A percentile compares a stretch with the other conserved stretches of the same genome.
These are phyloP conservation scores for Keqinozyma sinolaborantium DNA, from an alignment of 1,139 yeast genomes.

Conservation along the genomic window DNA sequence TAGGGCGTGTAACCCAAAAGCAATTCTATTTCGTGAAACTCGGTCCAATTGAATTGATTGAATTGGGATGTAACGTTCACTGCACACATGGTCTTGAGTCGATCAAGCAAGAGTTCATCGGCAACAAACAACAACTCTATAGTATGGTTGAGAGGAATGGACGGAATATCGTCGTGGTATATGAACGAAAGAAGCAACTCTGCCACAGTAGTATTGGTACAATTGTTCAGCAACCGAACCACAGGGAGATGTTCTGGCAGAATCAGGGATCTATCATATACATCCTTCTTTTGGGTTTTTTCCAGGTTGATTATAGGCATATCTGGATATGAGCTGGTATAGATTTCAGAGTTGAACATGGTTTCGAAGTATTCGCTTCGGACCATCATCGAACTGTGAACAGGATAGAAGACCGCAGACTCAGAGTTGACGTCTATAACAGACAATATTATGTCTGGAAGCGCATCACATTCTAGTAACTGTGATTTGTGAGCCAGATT, in stretches of 20 bases:
- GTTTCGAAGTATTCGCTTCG: conserved; percentile 64
- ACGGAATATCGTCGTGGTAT: conserved; percentile 55
- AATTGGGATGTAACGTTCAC: conserved; percentile 48
- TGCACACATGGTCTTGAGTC: conserved; percentile 65
- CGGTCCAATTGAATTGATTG: conserved; percentile 15
- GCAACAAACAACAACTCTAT: conserved; percentile 58
- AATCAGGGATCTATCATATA: conserved; percentile 21
- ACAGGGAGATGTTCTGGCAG: conserved; percentile 24
- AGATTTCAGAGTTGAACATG: conserved; percentile 54
- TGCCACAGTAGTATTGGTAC: conserved; percentile 35
- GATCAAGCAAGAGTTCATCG: conserved; percentile 58
- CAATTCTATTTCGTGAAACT: conserved; percentile 16
- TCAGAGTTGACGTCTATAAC: conserved; percentile 28
- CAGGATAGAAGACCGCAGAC: conserved; percentile 48
- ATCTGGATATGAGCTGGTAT: conserved; percentile 16
- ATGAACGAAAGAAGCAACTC: conserved; percentile 55
- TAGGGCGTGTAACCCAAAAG: conserved; percentile 39
- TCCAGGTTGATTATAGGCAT: conserved; percentile 12
- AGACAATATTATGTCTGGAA: conserved; percentile 49
- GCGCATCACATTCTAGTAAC: conserved; percentile 21
- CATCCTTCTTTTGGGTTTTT: conserved; percentile 4
- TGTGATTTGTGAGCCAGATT: conserved; percentile 11
- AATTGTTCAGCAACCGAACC: conserved; percentile 22
- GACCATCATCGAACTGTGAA: conserved; percentile 56
- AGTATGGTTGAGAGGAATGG: conserved; percentile 46